phyloP scores from a whole-genome alignment of 2,329 filamentous ascomycete genomes.

The Sclerotinia sclerotiorum region DNA sequence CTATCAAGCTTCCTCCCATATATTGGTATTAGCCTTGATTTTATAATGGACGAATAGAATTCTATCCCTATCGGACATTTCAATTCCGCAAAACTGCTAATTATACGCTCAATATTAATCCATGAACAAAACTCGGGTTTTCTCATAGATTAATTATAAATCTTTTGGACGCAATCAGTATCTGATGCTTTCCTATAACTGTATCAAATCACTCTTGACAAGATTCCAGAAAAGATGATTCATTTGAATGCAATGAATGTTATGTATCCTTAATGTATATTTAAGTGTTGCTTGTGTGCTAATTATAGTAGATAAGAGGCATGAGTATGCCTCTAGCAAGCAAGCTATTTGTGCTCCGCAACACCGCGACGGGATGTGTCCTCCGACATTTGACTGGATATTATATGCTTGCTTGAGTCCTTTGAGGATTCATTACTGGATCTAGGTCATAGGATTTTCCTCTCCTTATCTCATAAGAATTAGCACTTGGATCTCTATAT shows the following conservation, averaged over 20 bases:
- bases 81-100: neutral
- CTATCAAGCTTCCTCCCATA: neutral
- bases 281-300: neutral
- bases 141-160: neutral
- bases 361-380: too few relatives aligned
- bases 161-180: neutral
- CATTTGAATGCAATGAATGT: neutral
- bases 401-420: neutral
- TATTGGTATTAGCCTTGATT: neutral
- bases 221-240: neutral
- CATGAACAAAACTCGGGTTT: neutral
- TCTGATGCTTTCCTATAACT: neutral
- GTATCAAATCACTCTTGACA: neutral
- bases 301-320: neutral
- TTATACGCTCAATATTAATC: neutral
- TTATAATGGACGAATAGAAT: neutral
- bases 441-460: too few relatives aligned
- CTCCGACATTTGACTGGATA: rapidly evolving
- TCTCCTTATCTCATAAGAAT: neutral
- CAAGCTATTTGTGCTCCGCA: neutral
- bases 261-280: neutral
- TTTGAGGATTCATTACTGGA: too few relatives aligned
- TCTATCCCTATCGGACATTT: too few relatives aligned
- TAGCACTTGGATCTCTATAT: neutral
- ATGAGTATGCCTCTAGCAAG: neutral